Evolutionary conservation across 2,329 filamentous ascomycete genomes (phyloP).

Genomic region (Huntiella bhutanensis): DNA sequence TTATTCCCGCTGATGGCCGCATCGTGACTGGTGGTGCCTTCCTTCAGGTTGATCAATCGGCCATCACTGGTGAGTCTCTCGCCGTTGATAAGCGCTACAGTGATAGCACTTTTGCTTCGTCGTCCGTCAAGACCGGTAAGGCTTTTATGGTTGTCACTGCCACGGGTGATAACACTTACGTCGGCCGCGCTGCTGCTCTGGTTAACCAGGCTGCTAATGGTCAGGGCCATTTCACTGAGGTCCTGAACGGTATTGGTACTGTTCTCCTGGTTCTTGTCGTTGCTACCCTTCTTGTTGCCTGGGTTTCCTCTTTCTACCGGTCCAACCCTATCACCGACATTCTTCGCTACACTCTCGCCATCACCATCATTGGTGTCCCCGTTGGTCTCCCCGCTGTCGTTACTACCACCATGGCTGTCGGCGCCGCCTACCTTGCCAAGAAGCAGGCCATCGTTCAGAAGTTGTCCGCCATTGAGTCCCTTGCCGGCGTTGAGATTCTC

Average conservation of each 20-base stretch:
- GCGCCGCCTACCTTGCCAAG: conserved; percentile 18
- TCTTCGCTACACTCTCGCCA: conserved; percentile 67
- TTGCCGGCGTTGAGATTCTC: too few species aligned
- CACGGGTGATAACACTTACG: conserved; percentile 78
- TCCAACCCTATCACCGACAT: conserved; percentile 64
- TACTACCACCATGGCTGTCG: conserved; percentile 87
- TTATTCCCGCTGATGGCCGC: conserved; percentile 74
- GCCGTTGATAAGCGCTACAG: conserved; percentile 74
- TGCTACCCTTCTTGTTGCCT: conserved; percentile 62
- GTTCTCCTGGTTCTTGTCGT: conserved; percentile 64
- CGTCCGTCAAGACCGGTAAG: conserved; percentile 77
- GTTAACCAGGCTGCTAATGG: conserved; percentile 58
- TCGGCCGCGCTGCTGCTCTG: conserved; percentile 71
- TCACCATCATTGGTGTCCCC: conserved; percentile 81
- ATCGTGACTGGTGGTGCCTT: conserved; percentile 70
- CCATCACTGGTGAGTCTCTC: conserved; percentile 43
- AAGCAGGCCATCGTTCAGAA: too few species aligned
- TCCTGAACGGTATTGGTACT: conserved; percentile 72
- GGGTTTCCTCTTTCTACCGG: conserved; percentile 79
- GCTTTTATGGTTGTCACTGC: conserved; percentile 65
- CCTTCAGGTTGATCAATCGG: conserved; percentile 56
- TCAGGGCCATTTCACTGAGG: conserved; percentile 76
- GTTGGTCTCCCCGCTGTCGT: conserved; percentile 87
- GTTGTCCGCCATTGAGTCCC: too few species aligned
- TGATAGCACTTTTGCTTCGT: conserved; percentile 70